These are phyloP conservation scores for Sphaerulina vaccinii DNA, from an alignment of 2,329 filamentous ascomycete species.

Conservation along the genomic window DNA sequence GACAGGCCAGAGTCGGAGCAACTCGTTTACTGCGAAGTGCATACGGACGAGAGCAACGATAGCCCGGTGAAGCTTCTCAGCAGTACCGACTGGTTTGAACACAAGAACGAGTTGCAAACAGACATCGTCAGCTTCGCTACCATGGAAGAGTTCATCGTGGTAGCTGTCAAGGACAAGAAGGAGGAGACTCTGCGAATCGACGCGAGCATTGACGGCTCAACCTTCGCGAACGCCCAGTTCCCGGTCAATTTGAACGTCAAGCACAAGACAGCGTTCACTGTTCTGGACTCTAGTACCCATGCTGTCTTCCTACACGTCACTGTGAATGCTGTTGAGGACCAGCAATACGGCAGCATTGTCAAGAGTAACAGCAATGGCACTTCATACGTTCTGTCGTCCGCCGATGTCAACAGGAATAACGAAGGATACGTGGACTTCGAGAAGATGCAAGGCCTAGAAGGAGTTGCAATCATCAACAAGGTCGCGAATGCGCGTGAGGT, in stretches of 20 bases:
- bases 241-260: slow-evolving; percentile 78
- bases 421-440: slow-evolving; percentile 89
- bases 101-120: slow-evolving; percentile 61
- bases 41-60: slow-evolving; percentile 51
- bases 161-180: slow-evolving; percentile 69
- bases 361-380: slow-evolving; percentile 99
- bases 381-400: slow-evolving; percentile 81
- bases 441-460: slow-evolving; percentile 88
- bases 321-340: slow-evolving; percentile 63
- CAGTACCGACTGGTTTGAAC: slow-evolving; percentile 76
- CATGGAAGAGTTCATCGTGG: slow-evolving; percentile 95
- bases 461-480: slow-evolving; percentile 81
- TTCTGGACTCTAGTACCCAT: slow-evolving; percentile 91
- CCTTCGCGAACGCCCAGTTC: slow-evolving; percentile 81
- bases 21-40: slow-evolving; percentile 65
- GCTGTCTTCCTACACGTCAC: slow-evolving; percentile 92
- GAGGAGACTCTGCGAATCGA: slow-evolving; percentile 70
- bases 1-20: slow-evolving; percentile 58
- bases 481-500: slow-evolving; percentile 71
- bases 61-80: slow-evolving; percentile 68
- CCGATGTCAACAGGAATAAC: slow-evolving; percentile 76
- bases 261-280: slow-evolving; percentile 81
- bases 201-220: slow-evolving; percentile 78
- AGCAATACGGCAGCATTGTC: slow-evolving; percentile 79
- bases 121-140: slow-evolving; percentile 84